Base-by-base conservation (phyloP, 2,329 filamentous ascomycete species). In the Pseudogymnoascus sp. region DNA sequence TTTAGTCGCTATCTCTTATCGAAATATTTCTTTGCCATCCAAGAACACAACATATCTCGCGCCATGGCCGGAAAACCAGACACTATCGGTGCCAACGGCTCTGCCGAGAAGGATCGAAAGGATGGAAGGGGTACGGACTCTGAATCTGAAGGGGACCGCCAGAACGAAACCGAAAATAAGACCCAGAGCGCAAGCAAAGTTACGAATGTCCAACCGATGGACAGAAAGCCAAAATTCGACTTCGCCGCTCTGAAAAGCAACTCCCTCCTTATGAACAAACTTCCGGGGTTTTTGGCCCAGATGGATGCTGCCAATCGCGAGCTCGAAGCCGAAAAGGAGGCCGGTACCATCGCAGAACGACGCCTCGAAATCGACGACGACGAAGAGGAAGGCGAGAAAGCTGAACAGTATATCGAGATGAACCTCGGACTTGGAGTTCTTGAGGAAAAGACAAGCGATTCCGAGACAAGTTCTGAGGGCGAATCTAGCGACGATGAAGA, bases 301-400 rank as follows among this genome's bases (percentile, higher is more conserved):
- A 67, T 70, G 66, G 66, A 66, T 51, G 65, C 66, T 41, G 66
- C 68, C 7, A 70, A 70, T 61, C 64, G 64, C 10, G 62, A 65
- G 43, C 65, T 70, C 3, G 62, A 60, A 25, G 63, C 54, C 36
- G 67, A 68, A 25, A 62, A 63, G 6, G 54, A 60, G 16, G 39
- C 62, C 1, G 69, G 69, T 5, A 66, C 64, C 10, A 39, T 54
- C 14, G 51, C 31, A 5, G 41, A 64, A 5, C 43, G 63, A 36
- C 31, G 41, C n/a, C 39, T 65, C 13, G 64, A 65, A 54, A 63
- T 65, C 25, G 34, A 39, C 34, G 54, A 60, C 16, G 60, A 61
- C 10, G 60, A 61, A 41, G 54, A 31, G 21, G 39, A 19, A 41
- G 60, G 60, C 39, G 34, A 43, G 60, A 61, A 61, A 36, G 34